A percentile compares a stretch with the other conserved stretches of the same genome.
Conservation (phyloP, 495 filamentous ascomycete species). For the Aspergillus sclerotioniger region DNA sequence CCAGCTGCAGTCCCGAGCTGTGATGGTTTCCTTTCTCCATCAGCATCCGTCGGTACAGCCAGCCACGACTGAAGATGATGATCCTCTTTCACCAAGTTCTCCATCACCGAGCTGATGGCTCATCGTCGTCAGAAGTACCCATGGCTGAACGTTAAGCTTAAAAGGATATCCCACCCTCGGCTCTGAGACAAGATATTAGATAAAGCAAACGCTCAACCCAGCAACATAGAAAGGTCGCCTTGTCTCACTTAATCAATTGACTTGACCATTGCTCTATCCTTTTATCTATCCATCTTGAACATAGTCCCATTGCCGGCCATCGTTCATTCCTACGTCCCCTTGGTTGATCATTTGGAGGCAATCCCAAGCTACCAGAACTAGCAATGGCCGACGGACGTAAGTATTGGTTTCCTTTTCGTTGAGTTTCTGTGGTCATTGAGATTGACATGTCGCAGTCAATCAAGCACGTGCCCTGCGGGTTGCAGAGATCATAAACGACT, state of each 20-base stretch:
- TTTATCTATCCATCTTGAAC: background rate
- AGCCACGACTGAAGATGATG: conserved; percentile 32
- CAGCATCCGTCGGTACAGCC: conserved; percentile 33
- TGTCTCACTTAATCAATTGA: conserved; percentile 11
- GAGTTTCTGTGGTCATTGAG: background rate
- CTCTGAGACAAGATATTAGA: conserved; percentile 17
- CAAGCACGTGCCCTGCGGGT: conserved; percentile 77
- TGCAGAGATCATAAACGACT: conserved; percentile 81
- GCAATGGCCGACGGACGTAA: conserved; percentile 64
- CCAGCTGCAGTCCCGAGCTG: conserved; percentile 30
- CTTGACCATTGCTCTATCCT: background rate
- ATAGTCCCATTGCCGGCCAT: background rate
- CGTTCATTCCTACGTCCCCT: background rate
- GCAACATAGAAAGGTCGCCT: conserved; percentile 12
- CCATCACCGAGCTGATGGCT: background rate
- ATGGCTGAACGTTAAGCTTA: conserved; percentile 19
- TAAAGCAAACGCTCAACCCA: conserved; percentile 13
- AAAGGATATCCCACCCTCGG: conserved; percentile 28
- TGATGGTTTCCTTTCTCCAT: conserved; percentile 26
- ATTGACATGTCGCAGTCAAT: conserved; percentile 59
- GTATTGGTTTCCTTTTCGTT: conserved; percentile 21
- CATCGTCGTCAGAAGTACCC: conserved; percentile 17
- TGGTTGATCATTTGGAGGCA: background rate
- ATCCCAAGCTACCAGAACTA: background rate
- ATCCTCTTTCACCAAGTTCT: conserved; percentile 15